Base-by-base conservation (phyloP, 2,329 filamentous ascomycete genomes). In the Hypoxylon rubiginosum region DNA sequence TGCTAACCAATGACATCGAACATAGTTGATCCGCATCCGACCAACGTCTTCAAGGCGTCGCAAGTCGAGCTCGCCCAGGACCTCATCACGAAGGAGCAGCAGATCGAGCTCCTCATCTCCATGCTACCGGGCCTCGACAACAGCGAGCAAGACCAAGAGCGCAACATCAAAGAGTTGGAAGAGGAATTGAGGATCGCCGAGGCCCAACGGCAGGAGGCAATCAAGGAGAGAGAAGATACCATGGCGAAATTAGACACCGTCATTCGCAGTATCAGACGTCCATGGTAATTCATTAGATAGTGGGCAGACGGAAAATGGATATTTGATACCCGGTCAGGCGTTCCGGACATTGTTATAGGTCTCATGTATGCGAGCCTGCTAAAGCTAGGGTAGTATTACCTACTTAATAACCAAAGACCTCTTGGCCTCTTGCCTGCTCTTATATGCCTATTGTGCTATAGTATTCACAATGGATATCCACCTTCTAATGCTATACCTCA, bases 71-170 rank as follows among this genome's bases (percentile, higher is more conserved):
- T 96, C 57, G 91, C 92, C 39, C 86, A 88, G 67, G 92, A 95
- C 76, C 83, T 96, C 26, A 90, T 95, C 62, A 78, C 92, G 62
- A 93, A 94, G 74, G 91, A 94, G 73, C 92, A 94, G 80, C 91
- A 95, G 80, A 93, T 96, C 67, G 92, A 96, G 77, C 84, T 88
- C 48, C 81, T 96, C 51, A 92, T 95, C 62, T 91, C 89, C 15
- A 87, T 86, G 21, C 83, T 97, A 1, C 93, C 93, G 0, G 93
- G 93, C 0, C 82, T 96, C 21, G 91, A 93, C 48, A 92, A 90
- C 67, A 95, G 91, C 74, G 91, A 95, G 77, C 84, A 86, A 67
- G 91, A 94, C 74, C 93, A 97, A 78, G 86, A 92, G 75, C 84
- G 86, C 69, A 86, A 87, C 62, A 89, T 92, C 63, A 85, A 82